phyloP scores from a whole-genome alignment of 352 stramenopile species.

The Pythium monospermum region DNA sequence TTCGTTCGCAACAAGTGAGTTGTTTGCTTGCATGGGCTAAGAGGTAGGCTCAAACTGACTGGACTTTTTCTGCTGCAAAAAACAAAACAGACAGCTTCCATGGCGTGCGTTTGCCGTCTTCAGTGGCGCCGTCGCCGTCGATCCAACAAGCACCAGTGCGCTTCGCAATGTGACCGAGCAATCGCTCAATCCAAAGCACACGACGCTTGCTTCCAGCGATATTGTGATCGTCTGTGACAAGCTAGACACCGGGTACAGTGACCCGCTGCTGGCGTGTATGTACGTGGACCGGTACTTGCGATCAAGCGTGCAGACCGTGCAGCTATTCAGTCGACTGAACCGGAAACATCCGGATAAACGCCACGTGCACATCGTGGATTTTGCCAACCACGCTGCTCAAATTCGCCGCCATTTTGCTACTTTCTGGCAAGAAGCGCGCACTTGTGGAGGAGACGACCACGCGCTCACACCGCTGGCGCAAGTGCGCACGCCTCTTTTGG shows the following conservation, averaged over 20 bases:
- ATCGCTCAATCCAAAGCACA: constrained; percentile 50
- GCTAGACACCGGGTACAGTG: constrained; percentile 82
- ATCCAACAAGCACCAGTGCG: constrained; percentile 11
- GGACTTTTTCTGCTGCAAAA: too few species aligned
- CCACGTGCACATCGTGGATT: constrained; percentile 52
- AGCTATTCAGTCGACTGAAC: constrained; percentile 80
- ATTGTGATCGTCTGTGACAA: constrained; percentile 85
- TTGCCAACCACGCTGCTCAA: constrained; percentile 67
- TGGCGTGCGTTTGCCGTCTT: constrained; percentile 74
- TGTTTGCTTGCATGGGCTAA: too few species aligned
- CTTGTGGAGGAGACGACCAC: not conserved
- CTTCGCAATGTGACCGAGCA: constrained; percentile 43
- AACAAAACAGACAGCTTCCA: constrained; percentile 23
- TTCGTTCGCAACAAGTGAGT: constrained; percentile 51
- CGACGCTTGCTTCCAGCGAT: constrained; percentile 52
- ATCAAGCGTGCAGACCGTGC: constrained; percentile 61
- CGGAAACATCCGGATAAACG: constrained; percentile 53
- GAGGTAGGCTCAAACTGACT: too few species aligned
- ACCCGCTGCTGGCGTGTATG: constrained; percentile 66
- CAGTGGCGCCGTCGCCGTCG: constrained; percentile 36
- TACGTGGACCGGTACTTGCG: constrained; percentile 80
- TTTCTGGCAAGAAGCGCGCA: constrained; percentile 19
- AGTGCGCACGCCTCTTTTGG: constrained; percentile 3
- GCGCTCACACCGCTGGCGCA: not conserved
- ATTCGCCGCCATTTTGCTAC: constrained; percentile 37